Conservation (phyloP, 441 rosid genomes). For the Aquilaria agallochum region DNA sequence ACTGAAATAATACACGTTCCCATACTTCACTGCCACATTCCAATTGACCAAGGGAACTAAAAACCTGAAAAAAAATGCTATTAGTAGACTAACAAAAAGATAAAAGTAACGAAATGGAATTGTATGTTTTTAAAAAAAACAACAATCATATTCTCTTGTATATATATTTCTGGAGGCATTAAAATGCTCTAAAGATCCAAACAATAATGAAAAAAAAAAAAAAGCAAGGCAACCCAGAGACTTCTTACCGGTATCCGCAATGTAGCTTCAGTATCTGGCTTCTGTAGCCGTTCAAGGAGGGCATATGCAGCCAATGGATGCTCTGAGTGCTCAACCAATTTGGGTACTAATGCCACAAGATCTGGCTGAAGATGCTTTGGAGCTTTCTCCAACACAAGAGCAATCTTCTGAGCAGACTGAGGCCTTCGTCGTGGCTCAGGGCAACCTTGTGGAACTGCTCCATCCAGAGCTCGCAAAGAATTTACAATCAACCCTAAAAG, state of each 20-base stretch:
- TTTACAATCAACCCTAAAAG: conserved; percentile 94
- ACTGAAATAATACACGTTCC: conserved; percentile 74
- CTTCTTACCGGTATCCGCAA: conserved; percentile 77
- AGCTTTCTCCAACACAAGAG: conserved; percentile 92
- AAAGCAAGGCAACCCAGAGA: conserved; percentile 11
- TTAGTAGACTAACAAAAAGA: conserved; percentile 6
- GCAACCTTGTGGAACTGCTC: conserved; percentile 91
- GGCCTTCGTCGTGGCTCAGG: conserved; percentile 96
- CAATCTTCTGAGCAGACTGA: conserved; percentile 89
- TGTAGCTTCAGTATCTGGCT: conserved; percentile 87
- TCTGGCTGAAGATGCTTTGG: conserved; percentile 91
- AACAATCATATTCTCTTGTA: not conserved
- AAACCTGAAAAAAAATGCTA: conserved; percentile 53
- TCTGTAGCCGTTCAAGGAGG: conserved; percentile 84
- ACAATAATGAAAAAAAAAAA: conserved; percentile 5
- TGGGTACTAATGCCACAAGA: conserved; percentile 87
- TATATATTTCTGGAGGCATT: not conserved
- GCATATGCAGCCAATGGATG: conserved; percentile 89
- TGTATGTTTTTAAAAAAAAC: no score
- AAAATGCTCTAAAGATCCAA: not conserved
- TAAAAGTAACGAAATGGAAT: not conserved
- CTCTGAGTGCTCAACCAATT: conserved; percentile 95
- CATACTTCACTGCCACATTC: conserved; percentile 86
- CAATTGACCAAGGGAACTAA: conserved; percentile 82
- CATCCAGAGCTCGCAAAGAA: conserved; percentile 91